Conservation (phyloP, 306 rosid species). For the Fragaria iinumae region DNA sequence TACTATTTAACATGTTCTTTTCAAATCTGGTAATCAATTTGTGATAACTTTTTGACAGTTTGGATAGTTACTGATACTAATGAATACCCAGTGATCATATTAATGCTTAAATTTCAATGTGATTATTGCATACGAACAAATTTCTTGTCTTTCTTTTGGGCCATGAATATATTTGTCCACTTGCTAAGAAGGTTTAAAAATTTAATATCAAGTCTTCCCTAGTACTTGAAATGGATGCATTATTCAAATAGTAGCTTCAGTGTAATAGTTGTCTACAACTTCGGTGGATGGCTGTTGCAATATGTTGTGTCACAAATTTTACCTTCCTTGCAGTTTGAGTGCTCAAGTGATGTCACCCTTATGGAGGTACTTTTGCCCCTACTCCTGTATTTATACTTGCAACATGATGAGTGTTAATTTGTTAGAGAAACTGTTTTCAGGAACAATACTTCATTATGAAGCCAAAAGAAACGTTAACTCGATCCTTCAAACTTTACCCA, state of each 20-base stretch:
- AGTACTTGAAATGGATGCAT: background rate
- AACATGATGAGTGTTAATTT: background rate
- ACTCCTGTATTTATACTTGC: background rate
- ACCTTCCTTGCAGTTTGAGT: constrained; percentile 73
- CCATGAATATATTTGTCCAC: too few species aligned
- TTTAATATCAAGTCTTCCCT: background rate
- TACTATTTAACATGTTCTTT: background rate
- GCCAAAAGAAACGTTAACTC: constrained; percentile 59
- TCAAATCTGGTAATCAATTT: background rate
- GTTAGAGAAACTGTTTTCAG: constrained; percentile 20
- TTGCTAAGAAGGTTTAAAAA: too few species aligned
- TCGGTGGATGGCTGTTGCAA: constrained; percentile 6
- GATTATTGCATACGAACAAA: too few species aligned
- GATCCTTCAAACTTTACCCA: constrained; percentile 76
- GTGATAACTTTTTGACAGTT: background rate
- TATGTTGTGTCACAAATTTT: constrained; percentile 23
- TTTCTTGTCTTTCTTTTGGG: too few species aligned
- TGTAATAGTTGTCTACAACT: background rate
- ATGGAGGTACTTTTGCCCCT: constrained; percentile 66
- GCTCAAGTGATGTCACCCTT: constrained; percentile 77
- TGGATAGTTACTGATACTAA: background rate
- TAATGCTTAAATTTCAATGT: background rate
- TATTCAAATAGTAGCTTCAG: background rate
- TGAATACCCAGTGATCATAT: background rate
- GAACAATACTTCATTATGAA: constrained; percentile 88